Percentiles rank a stretch among this genome's conserved stretches.
Conservation (phyloP, 108 stramenopile genomes). For the Cyclostephanos invisitatus region DNA sequence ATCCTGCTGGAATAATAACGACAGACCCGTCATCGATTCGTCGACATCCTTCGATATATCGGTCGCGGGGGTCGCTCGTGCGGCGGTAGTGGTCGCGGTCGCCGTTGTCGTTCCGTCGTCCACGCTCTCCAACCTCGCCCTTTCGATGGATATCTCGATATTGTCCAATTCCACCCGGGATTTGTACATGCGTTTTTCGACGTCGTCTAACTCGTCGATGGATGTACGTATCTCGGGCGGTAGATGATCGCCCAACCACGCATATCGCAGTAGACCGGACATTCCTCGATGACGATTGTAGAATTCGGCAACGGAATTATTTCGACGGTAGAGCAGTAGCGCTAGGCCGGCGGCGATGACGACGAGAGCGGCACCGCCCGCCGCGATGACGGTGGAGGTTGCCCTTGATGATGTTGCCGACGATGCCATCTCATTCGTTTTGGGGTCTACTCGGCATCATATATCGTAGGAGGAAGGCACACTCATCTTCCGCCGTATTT, state of each 20-base stretch:
- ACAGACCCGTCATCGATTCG: conserved; percentile 16
- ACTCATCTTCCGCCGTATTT: no score
- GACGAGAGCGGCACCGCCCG: conserved; percentile 17
- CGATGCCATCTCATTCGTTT: not conserved
- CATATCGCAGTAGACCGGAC: conserved; percentile 21
- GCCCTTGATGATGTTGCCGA: conserved; percentile 1
- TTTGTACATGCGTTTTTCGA: conserved; percentile 31
- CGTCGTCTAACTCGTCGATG: conserved; percentile 47
- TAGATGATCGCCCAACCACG: conserved; percentile 46
- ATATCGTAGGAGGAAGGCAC: no score
- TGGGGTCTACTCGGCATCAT: no score
- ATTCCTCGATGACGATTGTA: conserved; percentile 34
- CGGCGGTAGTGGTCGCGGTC: not conserved
- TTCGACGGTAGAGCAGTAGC: conserved; percentile 4
- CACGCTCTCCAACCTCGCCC: conserved; percentile 39
- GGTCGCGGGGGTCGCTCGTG: no score
- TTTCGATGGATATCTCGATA: conserved; percentile 40
- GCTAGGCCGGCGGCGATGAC: conserved; percentile 10
- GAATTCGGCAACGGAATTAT: conserved; percentile 10
- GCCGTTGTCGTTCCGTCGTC: conserved; percentile 19
- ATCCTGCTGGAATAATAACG: conserved; percentile 32
- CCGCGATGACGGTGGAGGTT: not conserved
- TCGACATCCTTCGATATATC: not conserved
- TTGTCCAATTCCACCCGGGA: conserved; percentile 33
- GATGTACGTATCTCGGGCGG: conserved; percentile 46